Percentiles rank a stretch among this genome's conserved stretches.
Conservation (phyloP, 163 green algal genomes). For the Chlamydomonas reinhardtii region DNA sequence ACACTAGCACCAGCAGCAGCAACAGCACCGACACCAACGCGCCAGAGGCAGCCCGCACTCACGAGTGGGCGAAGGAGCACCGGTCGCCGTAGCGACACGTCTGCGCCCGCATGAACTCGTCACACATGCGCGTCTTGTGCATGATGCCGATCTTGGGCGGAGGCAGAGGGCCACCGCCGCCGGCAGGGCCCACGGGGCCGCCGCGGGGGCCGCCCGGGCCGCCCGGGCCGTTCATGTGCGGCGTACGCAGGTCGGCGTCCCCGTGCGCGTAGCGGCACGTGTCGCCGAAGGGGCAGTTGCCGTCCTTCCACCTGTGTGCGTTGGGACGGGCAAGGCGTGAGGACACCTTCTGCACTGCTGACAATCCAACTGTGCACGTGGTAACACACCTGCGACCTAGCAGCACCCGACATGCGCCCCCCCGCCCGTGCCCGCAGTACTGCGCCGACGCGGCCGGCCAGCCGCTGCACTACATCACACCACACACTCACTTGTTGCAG, state of each 20-base stretch:
- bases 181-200: no score
- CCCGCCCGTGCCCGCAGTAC: no score
- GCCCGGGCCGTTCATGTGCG: background rate
- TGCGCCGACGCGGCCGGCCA: no score
- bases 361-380: no score
- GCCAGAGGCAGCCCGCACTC: background rate
- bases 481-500: slow-evolving; percentile 68
- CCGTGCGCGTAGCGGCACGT: slow-evolving; percentile 72
- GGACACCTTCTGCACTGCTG: no score
- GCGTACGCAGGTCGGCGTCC: slow-evolving; percentile 59
- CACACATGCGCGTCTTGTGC: slow-evolving; percentile 71
- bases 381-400: no score
- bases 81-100: slow-evolving; percentile 67
- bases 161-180: background rate
- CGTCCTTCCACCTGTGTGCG: slow-evolving; percentile 56
- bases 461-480: no score
- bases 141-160: slow-evolving; percentile 22
- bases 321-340: no score
- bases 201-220: background rate
- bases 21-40: slow-evolving; percentile 3
- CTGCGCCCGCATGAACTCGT: slow-evolving; percentile 71
- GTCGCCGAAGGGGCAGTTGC: slow-evolving; percentile 57
- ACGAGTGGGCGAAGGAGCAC: slow-evolving; percentile 81
- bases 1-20: no score
- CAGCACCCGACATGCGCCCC: no score